Evolutionary conservation across 2,329 filamentous ascomycete species (phyloP).

Genomic region (Herpotrichia juniperi): DNA sequence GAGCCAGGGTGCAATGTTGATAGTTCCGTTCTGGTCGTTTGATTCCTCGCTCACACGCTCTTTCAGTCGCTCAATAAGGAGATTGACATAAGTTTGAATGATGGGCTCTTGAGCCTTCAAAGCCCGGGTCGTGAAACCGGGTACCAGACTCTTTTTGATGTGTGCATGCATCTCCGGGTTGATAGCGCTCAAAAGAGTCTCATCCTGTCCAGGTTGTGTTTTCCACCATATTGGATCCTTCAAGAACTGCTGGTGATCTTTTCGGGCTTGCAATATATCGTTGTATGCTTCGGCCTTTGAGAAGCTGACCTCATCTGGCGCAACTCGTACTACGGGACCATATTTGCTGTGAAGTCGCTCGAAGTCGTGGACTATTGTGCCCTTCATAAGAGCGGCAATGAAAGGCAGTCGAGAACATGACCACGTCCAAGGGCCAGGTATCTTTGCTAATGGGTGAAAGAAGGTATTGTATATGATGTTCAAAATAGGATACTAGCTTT

Average conservation of each 20-base stretch:
- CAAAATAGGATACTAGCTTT: slow-evolving; percentile 4
- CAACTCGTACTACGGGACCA: slow-evolving; percentile 9
- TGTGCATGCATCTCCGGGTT: slow-evolving; percentile 6
- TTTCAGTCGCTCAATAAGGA: slow-evolving; percentile 9
- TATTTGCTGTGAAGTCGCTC: slow-evolving; percentile 8
- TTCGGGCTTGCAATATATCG: slow-evolving; percentile 9
- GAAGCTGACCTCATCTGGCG: slow-evolving; percentile 15
- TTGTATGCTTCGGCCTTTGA: slow-evolving; percentile 11
- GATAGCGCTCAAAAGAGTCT: not conserved
- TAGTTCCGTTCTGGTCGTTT: not conserved
- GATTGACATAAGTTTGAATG: slow-evolving; percentile 1
- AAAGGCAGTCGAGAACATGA: slow-evolving; percentile 8
- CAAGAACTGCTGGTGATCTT: not conserved
- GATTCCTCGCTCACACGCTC: not conserved
- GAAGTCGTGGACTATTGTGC: slow-evolving; percentile 8
- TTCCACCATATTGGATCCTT: slow-evolving; percentile 10
- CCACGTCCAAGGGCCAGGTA: slow-evolving; percentile 14
- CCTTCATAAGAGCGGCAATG: not conserved
- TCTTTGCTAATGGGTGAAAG: slow-evolving; percentile 11
- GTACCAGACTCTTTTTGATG: slow-evolving; percentile 2
- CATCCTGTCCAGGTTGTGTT: not conserved
- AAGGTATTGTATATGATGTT: slow-evolving; percentile 9
- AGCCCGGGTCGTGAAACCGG: slow-evolving; percentile 9
- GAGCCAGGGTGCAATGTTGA: slow-evolving; percentile 10
- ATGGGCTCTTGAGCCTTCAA: slow-evolving; percentile 6